Evolutionary conservation across 1,139 yeast genomes (phyloP).

Genomic region (Eremothecium gossypii): DNA sequence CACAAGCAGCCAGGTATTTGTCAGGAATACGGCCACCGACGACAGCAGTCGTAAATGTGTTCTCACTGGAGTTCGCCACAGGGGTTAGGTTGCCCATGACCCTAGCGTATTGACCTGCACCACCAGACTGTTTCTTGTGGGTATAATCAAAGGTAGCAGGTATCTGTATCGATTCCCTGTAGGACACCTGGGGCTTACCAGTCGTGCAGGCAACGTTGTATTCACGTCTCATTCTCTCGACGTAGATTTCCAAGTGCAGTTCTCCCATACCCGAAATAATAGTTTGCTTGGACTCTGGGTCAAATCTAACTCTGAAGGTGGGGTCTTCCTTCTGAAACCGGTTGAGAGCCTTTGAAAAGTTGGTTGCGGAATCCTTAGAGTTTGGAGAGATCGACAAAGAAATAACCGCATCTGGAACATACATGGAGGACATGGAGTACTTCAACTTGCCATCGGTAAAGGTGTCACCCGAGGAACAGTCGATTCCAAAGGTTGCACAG

Average conservation of each 20-base stretch:
- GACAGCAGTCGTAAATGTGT: conserved; percentile 73
- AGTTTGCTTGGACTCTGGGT: conserved; percentile 88
- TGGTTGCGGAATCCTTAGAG: conserved; percentile 66
- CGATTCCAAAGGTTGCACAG: conserved; percentile 98
- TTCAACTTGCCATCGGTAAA: conserved; percentile 74
- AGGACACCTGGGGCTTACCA: conserved; percentile 97
- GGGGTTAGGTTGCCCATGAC: conserved; percentile 81
- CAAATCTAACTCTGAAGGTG: conserved; percentile 87
- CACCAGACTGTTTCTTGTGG: conserved; percentile 97
- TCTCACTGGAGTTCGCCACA: conserved; percentile 42
- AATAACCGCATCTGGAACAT: conserved; percentile 96
- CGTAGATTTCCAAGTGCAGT: conserved; percentile 90
- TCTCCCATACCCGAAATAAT: conserved; percentile 99
- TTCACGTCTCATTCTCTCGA: conserved; percentile 96
- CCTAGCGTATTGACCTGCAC: conserved; percentile 98
- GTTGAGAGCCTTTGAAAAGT: conserved; percentile 92
- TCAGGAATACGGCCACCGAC: conserved; percentile 98
- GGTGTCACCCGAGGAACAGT: conserved; percentile 99
- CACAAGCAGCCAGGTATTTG: conserved; percentile 88
- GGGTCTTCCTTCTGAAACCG: conserved; percentile 99
- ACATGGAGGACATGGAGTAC: conserved; percentile 95
- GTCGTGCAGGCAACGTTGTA: conserved; percentile 92
- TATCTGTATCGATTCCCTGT: conserved; percentile 81
- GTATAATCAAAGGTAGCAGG: conserved; percentile 82
- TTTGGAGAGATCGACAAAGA: conserved; percentile 86